phyloP scores from a whole-genome alignment of 495 filamentous ascomycete genomes.

The Penicillium paradoxum region DNA sequence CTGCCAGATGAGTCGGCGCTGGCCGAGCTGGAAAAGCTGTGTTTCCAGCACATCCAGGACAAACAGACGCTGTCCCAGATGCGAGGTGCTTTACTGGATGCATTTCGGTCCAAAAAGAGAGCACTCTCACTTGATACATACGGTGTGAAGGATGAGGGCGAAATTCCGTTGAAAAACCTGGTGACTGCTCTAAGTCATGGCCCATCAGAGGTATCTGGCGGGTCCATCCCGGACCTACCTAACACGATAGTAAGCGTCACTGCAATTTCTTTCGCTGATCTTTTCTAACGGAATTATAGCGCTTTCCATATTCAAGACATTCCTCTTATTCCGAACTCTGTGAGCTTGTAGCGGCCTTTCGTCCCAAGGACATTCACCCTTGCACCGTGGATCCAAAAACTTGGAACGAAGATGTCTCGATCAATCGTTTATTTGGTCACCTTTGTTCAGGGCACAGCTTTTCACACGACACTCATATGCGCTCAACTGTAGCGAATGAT shows the following conservation, averaged over 20 bases:
- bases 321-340: slow-evolving; percentile 81
- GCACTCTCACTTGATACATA: slow-evolving; percentile 40
- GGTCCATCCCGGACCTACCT: slow-evolving; percentile 7
- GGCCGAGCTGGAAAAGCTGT: slow-evolving; percentile 44
- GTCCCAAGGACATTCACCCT: slow-evolving; percentile 73
- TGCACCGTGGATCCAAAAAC: slow-evolving; percentile 65
- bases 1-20: slow-evolving; percentile 44
- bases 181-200: slow-evolving; percentile 32
- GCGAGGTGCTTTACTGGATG: slow-evolving; percentile 27
- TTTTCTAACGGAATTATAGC: slow-evolving; percentile 20
- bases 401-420: slow-evolving; percentile 61
- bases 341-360: slow-evolving; percentile 60
- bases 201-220: background rate
- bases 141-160: slow-evolving; percentile 32
- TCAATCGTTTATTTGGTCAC: slow-evolving; percentile 64
- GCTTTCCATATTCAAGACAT: slow-evolving; percentile 86
- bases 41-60: slow-evolving; percentile 36
- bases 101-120: slow-evolving; percentile 32
- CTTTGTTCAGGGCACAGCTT: slow-evolving; percentile 59
- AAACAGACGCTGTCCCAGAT: slow-evolving; percentile 27
- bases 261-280: background rate
- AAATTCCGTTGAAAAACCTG: slow-evolving; percentile 45
- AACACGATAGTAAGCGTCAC: slow-evolving; percentile 20
- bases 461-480: slow-evolving; percentile 63
- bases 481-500: slow-evolving; percentile 14